These are phyloP conservation scores for Stagonosporopsis chrysanthemi DNA, from an alignment of 2,329 filamentous ascomycete genomes.

Conservation along the genomic window DNA sequence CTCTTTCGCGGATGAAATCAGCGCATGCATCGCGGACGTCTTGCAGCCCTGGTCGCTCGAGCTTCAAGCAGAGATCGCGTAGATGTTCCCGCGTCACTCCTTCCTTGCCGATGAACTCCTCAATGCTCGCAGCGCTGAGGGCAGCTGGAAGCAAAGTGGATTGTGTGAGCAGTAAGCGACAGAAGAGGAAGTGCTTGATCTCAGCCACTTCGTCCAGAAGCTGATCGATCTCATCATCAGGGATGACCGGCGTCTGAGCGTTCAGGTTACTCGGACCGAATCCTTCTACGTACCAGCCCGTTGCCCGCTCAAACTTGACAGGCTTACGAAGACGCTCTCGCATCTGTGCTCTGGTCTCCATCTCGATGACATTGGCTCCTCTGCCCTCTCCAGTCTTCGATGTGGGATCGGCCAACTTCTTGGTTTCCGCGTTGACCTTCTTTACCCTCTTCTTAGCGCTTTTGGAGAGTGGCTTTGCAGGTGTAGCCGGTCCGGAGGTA, in stretches of 20 bases:
- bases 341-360: constrained; percentile 55
- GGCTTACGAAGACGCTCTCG: constrained; percentile 52
- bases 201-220: constrained; percentile 57
- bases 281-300: constrained; percentile 46
- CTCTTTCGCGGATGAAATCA: constrained; percentile 55
- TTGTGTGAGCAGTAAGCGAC: constrained; percentile 57
- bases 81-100: constrained; percentile 55
- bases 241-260: constrained; percentile 49
- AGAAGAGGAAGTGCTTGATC: constrained; percentile 60
- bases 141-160: constrained; percentile 56
- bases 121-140: constrained; percentile 53
- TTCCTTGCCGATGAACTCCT: constrained; percentile 55
- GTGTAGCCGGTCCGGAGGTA: constrained; percentile 2
- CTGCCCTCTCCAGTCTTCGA: constrained; percentile 23
- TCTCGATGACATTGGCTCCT: constrained; percentile 50
- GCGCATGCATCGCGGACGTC: constrained; percentile 61
- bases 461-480: constrained; percentile 31
- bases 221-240: constrained; percentile 54
- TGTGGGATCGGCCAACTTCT: constrained; percentile 28
- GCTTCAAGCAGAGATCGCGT: constrained; percentile 57
- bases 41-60: constrained; percentile 58
- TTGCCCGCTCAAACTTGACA: constrained; percentile 44
- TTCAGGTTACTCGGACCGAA: constrained; percentile 41
- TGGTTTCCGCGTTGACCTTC: constrained; percentile 35
- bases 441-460: constrained; percentile 47